Conservation (phyloP, 2,329 filamentous ascomycete genomes). For the Sclerotinia nivalis region DNA sequence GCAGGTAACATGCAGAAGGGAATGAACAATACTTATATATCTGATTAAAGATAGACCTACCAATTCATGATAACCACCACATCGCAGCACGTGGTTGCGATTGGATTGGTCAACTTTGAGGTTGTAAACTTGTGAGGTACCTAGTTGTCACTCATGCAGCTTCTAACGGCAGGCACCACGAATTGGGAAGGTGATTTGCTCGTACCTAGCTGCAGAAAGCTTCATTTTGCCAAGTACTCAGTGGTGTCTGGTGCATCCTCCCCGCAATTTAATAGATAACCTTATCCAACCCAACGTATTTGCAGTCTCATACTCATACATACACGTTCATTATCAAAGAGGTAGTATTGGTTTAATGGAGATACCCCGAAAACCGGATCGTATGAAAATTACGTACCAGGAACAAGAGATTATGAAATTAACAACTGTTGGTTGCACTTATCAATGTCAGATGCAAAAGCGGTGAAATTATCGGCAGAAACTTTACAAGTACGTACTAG, state of each 20-base stretch:
- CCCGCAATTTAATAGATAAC: neutral
- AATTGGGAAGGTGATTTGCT: conserved; percentile 15
- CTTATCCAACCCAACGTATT: neutral
- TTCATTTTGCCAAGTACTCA: neutral
- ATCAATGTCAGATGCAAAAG: neutral
- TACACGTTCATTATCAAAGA: neutral
- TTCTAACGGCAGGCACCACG: neutral
- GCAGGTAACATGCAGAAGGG: neutral
- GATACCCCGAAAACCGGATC: neutral
- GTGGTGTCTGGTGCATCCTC: neutral
- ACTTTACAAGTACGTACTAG: neutral
- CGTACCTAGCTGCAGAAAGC: conserved; percentile 7
- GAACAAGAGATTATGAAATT: neutral
- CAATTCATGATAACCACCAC: neutral
- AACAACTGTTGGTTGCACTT: neutral
- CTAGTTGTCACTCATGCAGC: neutral
- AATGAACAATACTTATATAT: conserved; percentile 7
- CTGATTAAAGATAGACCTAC: neutral
- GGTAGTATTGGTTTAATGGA: neutral
- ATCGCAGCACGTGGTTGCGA: neutral
- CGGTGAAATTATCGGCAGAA: neutral
- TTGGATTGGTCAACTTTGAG: neutral
- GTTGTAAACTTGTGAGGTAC: neutral
- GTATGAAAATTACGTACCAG: neutral
- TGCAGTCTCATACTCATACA: neutral